phyloP scores from a whole-genome alignment of 768 basidiomycete species.

The Nidularia sp. region DNA sequence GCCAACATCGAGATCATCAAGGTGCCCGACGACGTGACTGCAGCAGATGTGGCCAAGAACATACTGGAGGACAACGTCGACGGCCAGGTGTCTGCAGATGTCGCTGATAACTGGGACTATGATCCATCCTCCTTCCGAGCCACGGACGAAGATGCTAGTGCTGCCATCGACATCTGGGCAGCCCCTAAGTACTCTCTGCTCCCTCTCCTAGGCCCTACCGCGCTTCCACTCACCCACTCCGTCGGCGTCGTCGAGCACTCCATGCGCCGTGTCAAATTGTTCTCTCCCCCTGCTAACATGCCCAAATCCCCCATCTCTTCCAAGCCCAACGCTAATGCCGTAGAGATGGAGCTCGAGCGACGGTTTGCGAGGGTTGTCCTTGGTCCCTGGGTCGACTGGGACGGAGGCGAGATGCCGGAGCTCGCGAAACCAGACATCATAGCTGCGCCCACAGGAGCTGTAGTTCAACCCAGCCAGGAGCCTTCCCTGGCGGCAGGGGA shows the following conservation, averaged over 20 bases:
- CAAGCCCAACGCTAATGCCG: slow-evolving; percentile 12
- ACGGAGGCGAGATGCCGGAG: slow-evolving; percentile 28
- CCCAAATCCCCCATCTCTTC: not conserved
- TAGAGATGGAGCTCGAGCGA: slow-evolving; percentile 45
- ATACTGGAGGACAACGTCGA: slow-evolving; percentile 7
- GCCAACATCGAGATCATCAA: slow-evolving; percentile 19
- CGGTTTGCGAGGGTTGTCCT: slow-evolving; percentile 48
- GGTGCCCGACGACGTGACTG: not conserved
- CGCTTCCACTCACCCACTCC: slow-evolving; percentile 46
- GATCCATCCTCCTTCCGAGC: not conserved
- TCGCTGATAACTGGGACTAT: slow-evolving; percentile 17
- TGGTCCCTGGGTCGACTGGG: slow-evolving; percentile 48
- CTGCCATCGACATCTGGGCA: not conserved
- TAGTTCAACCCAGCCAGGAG: not conserved
- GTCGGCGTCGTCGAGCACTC: slow-evolving; percentile 55
- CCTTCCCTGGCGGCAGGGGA: not conserved
- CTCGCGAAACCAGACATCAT: not conserved
- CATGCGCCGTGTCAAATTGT: slow-evolving; percentile 41
- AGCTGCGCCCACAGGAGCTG: not conserved
- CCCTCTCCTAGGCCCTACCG: slow-evolving; percentile 36
- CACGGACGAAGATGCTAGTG: not conserved
- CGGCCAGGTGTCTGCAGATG: slow-evolving; percentile 20
- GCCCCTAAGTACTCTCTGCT: slow-evolving; percentile 9
- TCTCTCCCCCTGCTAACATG: slow-evolving; percentile 18
- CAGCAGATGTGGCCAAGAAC: not conserved